Evolutionary conservation across 1,139 yeast species (phyloP).

Genomic region (Zygosaccharomyces sapae): DNA sequence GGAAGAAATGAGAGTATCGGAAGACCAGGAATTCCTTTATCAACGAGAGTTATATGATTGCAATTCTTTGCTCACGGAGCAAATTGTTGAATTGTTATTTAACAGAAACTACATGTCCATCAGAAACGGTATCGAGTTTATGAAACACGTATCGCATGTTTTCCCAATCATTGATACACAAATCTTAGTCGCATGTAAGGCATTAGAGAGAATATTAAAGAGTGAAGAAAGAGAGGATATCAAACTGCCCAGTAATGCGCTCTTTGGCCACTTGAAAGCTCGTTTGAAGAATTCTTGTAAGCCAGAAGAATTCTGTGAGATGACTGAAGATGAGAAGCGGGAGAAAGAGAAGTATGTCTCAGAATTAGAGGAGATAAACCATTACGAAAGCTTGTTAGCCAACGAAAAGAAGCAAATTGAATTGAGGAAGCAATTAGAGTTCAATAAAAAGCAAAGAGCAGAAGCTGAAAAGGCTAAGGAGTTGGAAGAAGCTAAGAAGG

Average conservation of each 20-base stretch:
- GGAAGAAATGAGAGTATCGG: conserved; percentile 26
- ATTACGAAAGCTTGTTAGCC: conserved; percentile 27
- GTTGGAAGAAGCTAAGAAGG: conserved; percentile 9
- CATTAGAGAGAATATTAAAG: conserved; percentile 47
- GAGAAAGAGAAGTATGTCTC: conserved; percentile 26
- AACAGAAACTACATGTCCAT: conserved; percentile 69
- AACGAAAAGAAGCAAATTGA: conserved; percentile 33
- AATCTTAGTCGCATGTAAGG: conserved; percentile 50
- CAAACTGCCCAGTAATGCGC: conserved; percentile 71
- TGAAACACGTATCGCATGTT: conserved; percentile 60
- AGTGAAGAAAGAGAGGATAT: conserved; percentile 75
- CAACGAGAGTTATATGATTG: conserved; percentile 49
- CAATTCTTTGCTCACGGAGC: conserved; percentile 47
- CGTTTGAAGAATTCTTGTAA: conserved; percentile 55
- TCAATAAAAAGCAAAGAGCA: conserved; percentile 19
- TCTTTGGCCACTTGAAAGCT: conserved; percentile 66
- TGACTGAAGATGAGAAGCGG: conserved; percentile 39
- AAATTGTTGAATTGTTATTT: conserved; percentile 48
- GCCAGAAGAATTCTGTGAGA: conserved; percentile 50
- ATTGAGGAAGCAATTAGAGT: conserved; percentile 25
- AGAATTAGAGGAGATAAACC: conserved; percentile 27
- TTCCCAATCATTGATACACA: conserved; percentile 72
- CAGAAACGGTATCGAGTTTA: conserved; percentile 72
- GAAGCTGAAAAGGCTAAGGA: conserved; percentile 14
- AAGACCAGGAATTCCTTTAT: conserved; percentile 37